Base-by-base conservation (phyloP, 208 protist genomes). In the Trypanosoma theileri region DNA sequence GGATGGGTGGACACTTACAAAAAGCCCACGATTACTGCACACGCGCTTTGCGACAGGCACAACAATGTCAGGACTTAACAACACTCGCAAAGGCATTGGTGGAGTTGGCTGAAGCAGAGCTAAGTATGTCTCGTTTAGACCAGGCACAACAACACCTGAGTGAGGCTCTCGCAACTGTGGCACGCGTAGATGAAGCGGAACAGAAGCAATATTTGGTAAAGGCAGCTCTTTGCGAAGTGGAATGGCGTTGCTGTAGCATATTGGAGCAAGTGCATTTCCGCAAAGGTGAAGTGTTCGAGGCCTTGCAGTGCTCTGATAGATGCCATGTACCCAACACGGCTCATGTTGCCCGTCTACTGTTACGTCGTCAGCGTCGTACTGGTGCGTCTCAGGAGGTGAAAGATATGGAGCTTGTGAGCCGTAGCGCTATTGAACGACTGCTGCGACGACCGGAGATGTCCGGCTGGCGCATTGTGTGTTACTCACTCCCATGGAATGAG, bases 181-280 rank as follows among this genome's bases (percentile, higher is more conserved):
- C 48, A 41, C 62, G 70, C 52, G 82, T 84, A 31, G 80, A 81
- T 44, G 60, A 71, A 59, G 57, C 65, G 19, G 82, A 88, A 60
- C 69, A 75, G 51, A 66, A 68, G 57, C 79, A 88, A 56, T 88
- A 82, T 60, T 67, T 85, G 8, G 69, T 88, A 4, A 88, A 84
- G 66, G 75, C 79, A 10, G 77, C 78, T 22, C 73, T 88, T 66
- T 88, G 82, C 53, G 82, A 88, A 58, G 62, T 84, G n/a, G 72
- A 88, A 48, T 88, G 82, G 79, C 78, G 79, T 13, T 74, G 71
- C 57, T 85, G 79, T 61, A 73, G 73, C 46, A 63, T 69, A 19
- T 57, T 88, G 19, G 69, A 81, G 53, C 79, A 76, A 52, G 45
- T 82, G 17, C 65, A 73, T 62, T 42, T 77, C 17, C 69, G 66